Evolutionary conservation across 2,329 filamentous ascomycete species (phyloP), one percentile per base, ranked within the genome.

Genomic region (Aspergillus nomiae): DNA sequence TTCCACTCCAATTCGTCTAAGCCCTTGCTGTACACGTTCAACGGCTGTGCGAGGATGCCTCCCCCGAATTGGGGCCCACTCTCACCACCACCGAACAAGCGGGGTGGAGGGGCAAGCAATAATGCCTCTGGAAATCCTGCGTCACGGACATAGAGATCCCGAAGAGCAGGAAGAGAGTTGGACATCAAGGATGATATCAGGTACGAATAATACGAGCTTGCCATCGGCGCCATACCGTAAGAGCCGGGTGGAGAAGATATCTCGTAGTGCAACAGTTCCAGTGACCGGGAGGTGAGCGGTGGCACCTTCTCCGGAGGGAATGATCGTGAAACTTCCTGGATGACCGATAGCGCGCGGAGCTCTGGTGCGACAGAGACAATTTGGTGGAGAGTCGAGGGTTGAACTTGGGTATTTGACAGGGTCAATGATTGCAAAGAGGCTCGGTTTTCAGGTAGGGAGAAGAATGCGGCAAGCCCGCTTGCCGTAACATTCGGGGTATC

Each of bases 61-160:
- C 65, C 64, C 7, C 65, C 63, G 21, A 67, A 63, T 41, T 71
- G 73, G 1, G 74, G 70, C 0, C 71, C 71, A 8, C 58, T 63
- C 19, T 73, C 73, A n/a, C 71, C 73, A 12, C 73, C 74, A 0
- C 81, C 82, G 64, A 86, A 87, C 1, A 83, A 77, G 8, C 83
- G 81, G 1, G 81, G 82, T 2, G 91, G 90, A 1, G 90, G 90
- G 1, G 89, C 86, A 8, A 94, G 83, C 16, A 93, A 84, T 7
- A 97, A 86, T 12, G 89, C 85, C 69, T 96, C 92, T 2, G 93
- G 89, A 74, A 98, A 97, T 56, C 87, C 84, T 30, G 90, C 87
- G 71, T 97, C 93, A 57, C 92, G 90, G 21, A 97, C 94, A 74
- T 96, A 97, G 9, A 98, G 85, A 26, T 89, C 86, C 41, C 85